Evolutionary conservation across 441 rosid genomes (phyloP).

Genomic region (Raphanus hybrid): DNA sequence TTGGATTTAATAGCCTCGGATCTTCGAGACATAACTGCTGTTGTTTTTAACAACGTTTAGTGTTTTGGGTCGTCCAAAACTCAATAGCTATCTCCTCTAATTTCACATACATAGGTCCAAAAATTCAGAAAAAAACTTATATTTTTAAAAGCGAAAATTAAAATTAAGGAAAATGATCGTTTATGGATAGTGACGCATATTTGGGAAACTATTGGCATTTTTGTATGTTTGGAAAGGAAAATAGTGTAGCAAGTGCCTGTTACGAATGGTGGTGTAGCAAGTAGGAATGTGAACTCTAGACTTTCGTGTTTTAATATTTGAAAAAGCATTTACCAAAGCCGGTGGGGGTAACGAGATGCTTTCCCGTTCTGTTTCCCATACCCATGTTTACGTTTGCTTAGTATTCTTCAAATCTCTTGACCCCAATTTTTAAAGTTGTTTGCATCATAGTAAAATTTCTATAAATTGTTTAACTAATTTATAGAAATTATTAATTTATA

Average conservation of each 20-base stretch:
- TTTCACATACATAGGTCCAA: not conserved
- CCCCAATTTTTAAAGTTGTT: slow-evolving; percentile 10
- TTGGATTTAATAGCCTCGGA: not conserved
- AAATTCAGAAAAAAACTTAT: not conserved
- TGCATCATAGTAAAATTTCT: not conserved
- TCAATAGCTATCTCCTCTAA: not conserved
- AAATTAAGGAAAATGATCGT: not conserved
- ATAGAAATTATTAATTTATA: too few species aligned
- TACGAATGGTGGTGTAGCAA: slow-evolving; percentile 23
- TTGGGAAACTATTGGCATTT: not conserved
- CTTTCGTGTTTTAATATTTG: slow-evolving; percentile 19
- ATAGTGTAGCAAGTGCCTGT: not conserved
- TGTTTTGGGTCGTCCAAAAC: not conserved
- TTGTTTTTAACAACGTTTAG: not conserved
- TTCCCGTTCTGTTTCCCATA: slow-evolving; percentile 33
- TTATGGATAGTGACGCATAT: not conserved
- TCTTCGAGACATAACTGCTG: not conserved
- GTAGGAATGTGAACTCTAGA: slow-evolving; percentile 30
- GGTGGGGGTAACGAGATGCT: slow-evolving; percentile 22
- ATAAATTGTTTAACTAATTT: too few species aligned
- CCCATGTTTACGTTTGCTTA: slow-evolving; percentile 24
- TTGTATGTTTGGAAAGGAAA: not conserved
- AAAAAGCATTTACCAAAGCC: slow-evolving; percentile 26
- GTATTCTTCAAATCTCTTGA: slow-evolving; percentile 25
- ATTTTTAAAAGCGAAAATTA: not conserved